Evolutionary conservation across 805 yeast species (phyloP), one percentile per base, ranked within the genome.

Genomic region (Ogataea pini): DNA sequence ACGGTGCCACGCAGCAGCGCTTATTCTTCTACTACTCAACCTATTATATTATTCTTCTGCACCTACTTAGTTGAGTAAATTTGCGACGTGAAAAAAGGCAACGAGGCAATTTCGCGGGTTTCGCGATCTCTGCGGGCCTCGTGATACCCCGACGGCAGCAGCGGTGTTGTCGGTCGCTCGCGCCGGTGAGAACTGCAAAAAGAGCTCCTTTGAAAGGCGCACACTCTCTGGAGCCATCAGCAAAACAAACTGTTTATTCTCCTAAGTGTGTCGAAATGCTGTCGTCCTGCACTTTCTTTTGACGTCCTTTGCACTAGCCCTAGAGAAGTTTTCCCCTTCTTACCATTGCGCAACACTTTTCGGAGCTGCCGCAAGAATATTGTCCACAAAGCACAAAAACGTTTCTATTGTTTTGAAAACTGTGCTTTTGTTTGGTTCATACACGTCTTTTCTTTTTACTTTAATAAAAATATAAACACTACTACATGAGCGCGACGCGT

Each of bases 401-500:
- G 34, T 7, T 31, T 14, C 34, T 31, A 31, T 31, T 31, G 34
- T 31, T 31, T 14, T 3, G 6, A 3, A 7, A 7, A 8, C 17
- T 19, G 28, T 25, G 13, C 14, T 25, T 13, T 3, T 3, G 13
- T 20, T 20, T 20, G 8, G 39, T 7, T 8, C 5, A 6, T 3
- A 20, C 39, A 36, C 39, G 39, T 18, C 22, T 25, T 13, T 24
- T 9, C 27, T 24, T 24, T 7, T n/a, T 22, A 18, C 7, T 17
- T 32, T 6, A 4, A 18, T 18, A 17, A 4, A 4, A 10, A 17
- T 18, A 17, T 22, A 16, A 17, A 18, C 13, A 17, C 24, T 17
- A 20, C 13, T 20, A 36, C 28, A 36, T 19, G 19, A 36, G 16
- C 39, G 39, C 39, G 39, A 36, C 39, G 39, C 39, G 25, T 36